Conservation (phyloP, 2,329 filamentous ascomycete species). For the Ascosphaera aggregata region DNA sequence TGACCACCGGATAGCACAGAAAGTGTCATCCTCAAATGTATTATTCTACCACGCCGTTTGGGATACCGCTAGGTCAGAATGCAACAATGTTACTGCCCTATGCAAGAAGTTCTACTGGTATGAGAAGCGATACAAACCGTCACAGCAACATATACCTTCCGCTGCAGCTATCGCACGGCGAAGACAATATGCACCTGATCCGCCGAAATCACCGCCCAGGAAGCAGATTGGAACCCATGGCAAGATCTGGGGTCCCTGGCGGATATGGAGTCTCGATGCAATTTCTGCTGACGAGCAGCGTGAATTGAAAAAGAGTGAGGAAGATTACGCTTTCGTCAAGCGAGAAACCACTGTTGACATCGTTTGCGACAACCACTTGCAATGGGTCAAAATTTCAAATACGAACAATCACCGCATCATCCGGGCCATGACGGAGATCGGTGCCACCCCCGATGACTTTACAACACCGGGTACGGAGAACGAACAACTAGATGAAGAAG, state of each 20-base stretch:
- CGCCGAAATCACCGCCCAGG: constrained; percentile 5
- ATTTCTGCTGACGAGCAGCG: constrained; percentile 3
- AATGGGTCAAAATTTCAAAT: constrained; percentile 48
- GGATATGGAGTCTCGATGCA: too few relatives aligned
- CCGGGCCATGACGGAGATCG: constrained; percentile 44
- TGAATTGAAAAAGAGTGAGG: constrained; percentile 1
- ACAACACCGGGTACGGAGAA: constrained; percentile 22
- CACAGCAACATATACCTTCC: too few relatives aligned
- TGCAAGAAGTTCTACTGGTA: constrained; percentile 31
- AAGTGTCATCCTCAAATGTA: constrained; percentile 46
- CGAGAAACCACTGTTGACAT: constrained; percentile 38
- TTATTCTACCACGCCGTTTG: constrained; percentile 42
- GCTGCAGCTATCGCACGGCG: too few relatives aligned
- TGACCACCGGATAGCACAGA: too few relatives aligned
- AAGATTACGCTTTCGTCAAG: constrained; percentile 10
- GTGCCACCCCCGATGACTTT: constrained; percentile 34
- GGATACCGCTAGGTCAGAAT: constrained; percentile 32
- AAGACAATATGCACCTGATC: too few relatives aligned
- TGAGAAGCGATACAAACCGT: too few relatives aligned
- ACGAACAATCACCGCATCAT: constrained; percentile 39
- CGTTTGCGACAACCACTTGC: constrained; percentile 35
- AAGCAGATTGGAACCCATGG: constrained; percentile 2
- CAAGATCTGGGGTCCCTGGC: too few relatives aligned
- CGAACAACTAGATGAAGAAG: constrained; percentile 19
- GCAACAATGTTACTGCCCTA: constrained; percentile 32